phyloP scores from a whole-genome alignment of 345 rosid genomes.

The Citrus medica region DNA sequence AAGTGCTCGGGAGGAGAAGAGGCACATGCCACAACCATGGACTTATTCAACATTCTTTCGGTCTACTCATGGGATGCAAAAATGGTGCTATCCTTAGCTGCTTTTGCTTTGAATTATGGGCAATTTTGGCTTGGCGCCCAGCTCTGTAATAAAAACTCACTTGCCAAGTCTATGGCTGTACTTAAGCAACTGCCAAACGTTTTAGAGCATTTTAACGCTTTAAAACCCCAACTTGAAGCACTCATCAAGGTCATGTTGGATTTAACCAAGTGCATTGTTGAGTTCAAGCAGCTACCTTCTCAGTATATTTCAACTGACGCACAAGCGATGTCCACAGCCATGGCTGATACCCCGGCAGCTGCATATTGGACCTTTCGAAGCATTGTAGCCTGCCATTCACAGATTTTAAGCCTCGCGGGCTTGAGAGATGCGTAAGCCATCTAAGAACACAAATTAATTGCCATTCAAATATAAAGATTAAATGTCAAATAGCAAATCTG shows the following conservation, averaged over 20 bases:
- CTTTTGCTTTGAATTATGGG: conserved; percentile 43
- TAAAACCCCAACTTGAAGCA: conserved; percentile 40
- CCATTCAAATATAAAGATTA: background rate
- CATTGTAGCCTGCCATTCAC: conserved; percentile 44
- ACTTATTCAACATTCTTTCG: conserved; percentile 33
- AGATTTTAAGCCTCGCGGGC: conserved; percentile 32
- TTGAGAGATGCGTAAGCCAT: conserved; percentile 40
- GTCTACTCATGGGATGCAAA: conserved; percentile 51
- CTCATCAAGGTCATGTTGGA: conserved; percentile 44
- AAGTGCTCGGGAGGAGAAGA: conserved; percentile 46
- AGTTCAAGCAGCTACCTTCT: conserved; percentile 43
- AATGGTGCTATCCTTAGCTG: conserved; percentile 44
- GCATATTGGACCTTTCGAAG: conserved; percentile 56
- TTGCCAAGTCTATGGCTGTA: conserved; percentile 40
- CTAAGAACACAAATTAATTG: background rate
- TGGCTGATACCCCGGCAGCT: conserved; percentile 43
- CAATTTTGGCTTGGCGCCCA: conserved; percentile 39
- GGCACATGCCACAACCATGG: conserved; percentile 40
- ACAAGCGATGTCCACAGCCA: conserved; percentile 33
- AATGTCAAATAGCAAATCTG: background rate
- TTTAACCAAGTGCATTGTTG: conserved; percentile 51
- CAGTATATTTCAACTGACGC: conserved; percentile 36
- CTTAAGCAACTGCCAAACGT: conserved; percentile 46
- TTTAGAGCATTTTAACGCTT: conserved; percentile 19
- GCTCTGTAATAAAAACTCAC: conserved; percentile 23